phyloP scores from a whole-genome alignment of 1,284 basidiomycete species.

The Papiliotrema nemorosa region DNA sequence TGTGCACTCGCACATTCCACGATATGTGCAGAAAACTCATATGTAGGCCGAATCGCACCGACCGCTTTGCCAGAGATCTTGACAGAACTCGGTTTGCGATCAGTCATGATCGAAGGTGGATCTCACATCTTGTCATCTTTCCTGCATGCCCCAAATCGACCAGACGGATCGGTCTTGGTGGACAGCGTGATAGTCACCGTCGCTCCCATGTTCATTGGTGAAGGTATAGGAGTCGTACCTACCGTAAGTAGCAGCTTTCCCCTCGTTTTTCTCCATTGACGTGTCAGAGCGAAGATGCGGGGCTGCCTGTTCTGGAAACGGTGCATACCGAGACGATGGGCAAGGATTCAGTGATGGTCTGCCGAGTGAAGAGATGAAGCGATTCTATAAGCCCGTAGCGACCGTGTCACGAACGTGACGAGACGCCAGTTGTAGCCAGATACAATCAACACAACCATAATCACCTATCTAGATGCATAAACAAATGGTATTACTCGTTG shows the following conservation, averaged over 20 bases:
- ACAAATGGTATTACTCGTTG: not conserved
- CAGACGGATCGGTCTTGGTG: constrained; percentile 52
- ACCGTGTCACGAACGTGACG: too few species aligned
- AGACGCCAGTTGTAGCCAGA: not conserved
- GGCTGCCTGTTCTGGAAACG: constrained; percentile 31
- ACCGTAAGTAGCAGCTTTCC: constrained; percentile 20
- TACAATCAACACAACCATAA: not conserved
- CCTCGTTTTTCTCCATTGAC: not conserved
- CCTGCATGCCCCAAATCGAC: constrained; percentile 49
- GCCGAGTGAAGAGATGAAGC: constrained; percentile 7
- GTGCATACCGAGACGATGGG: constrained; percentile 44
- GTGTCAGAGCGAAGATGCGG: constrained; percentile 24
- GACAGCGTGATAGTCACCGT: constrained; percentile 77
- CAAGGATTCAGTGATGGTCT: constrained; percentile 48
- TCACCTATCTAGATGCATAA: not conserved
- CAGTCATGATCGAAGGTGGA: constrained; percentile 95
- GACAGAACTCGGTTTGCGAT: constrained; percentile 57
- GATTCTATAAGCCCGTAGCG: too few species aligned
- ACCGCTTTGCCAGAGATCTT: constrained; percentile 57
- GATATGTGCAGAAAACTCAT: too few species aligned
- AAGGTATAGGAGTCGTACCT: constrained; percentile 58
- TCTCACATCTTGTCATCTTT: constrained; percentile 77
- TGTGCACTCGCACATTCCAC: constrained; percentile 27
- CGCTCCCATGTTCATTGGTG: constrained; percentile 74
- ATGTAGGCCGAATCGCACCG: constrained; percentile 55